These are phyloP conservation scores for Penicillium sp. DNA, from an alignment of 2,329 filamentous ascomycete species.

Conservation along the genomic window DNA sequence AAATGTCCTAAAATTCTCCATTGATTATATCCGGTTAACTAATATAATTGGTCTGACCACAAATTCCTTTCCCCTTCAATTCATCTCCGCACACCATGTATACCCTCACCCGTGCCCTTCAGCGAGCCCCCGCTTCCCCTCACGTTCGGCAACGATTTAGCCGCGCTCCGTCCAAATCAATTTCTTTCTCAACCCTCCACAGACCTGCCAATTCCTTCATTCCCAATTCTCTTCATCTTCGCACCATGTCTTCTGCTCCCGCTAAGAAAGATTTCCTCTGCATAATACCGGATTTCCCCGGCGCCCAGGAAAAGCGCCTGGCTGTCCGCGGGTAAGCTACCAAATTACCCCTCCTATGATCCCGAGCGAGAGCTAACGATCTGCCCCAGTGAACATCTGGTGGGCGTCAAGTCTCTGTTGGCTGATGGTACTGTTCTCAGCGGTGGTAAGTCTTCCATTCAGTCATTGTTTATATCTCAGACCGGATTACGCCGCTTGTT, in stretches of 20 bases:
- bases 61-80: neutral
- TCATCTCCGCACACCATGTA: neutral
- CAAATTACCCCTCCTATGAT: constrained; percentile 4
- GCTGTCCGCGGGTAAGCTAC: constrained; percentile 41
- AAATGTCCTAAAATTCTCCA: neutral
- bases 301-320: constrained; percentile 59
- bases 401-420: constrained; percentile 52
- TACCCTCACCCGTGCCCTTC: neutral
- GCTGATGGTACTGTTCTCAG: constrained; percentile 61
- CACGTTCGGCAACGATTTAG: constrained; percentile 18
- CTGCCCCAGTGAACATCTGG: constrained; percentile 54
- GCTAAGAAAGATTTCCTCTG: constrained; percentile 65
- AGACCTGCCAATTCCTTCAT: constrained; percentile 2
- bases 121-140: constrained; percentile 21
- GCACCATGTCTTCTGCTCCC: constrained; percentile 27
- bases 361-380: neutral
- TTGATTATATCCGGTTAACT: neutral
- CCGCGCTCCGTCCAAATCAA: constrained; percentile 11
- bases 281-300: constrained; percentile 66
- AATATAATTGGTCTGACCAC: neutral
- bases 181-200: neutral
- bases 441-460: constrained; percentile 55
- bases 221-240: constrained; percentile 2
- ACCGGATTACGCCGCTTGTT: neutral
- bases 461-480: neutral